These are phyloP conservation scores for Solanum hybrid DNA, from an alignment of 305 asterid genomes.

Conservation along the genomic window DNA sequence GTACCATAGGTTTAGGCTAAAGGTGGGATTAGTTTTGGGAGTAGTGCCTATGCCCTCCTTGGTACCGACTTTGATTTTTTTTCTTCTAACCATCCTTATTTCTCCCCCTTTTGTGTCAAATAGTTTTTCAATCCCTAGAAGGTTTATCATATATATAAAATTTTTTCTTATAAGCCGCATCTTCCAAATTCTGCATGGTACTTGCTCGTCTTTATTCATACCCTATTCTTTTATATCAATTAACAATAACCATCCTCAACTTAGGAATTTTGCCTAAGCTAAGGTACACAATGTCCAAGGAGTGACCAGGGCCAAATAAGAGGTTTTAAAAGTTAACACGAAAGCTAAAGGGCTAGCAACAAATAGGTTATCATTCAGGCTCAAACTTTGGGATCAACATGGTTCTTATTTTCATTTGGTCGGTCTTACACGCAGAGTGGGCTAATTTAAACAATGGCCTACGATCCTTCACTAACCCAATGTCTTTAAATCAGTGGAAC, in stretches of 20 bases:
- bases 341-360: background rate
- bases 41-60: background rate
- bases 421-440: background rate
- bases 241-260: background rate
- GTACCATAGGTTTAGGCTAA: background rate
- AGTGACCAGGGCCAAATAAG: background rate
- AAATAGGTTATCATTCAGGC: background rate
- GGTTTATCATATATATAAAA: no score
- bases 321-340: background rate
- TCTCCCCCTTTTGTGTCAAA: background rate
- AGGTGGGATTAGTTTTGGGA: background rate
- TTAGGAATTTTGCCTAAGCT: background rate
- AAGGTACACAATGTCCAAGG: background rate
- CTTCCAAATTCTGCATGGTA: background rate
- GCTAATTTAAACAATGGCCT: no score
- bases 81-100: background rate
- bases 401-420: background rate
- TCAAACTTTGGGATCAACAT: background rate
- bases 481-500: no score
- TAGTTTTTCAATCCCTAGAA: background rate
- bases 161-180: no score
- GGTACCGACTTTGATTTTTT: background rate
- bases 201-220: background rate
- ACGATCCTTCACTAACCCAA: no score
- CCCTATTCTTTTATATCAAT: background rate